Evolutionary conservation across 352 stramenopile genomes (phyloP), one percentile per base, ranked within the genome.

Genomic region (Phytopythium montanum): DNA sequence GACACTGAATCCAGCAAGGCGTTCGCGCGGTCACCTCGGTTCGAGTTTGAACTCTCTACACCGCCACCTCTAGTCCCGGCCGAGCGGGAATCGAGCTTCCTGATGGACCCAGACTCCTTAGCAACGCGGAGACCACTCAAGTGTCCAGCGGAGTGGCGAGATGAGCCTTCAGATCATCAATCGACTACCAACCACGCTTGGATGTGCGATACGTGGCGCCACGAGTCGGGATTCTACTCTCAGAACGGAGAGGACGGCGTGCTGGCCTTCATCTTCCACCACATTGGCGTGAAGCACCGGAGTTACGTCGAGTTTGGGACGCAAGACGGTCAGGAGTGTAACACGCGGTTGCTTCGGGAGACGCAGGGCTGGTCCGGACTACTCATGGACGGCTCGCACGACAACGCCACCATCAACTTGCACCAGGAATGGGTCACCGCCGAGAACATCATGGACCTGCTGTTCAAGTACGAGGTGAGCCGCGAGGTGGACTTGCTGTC

Each of bases 241-340:
- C 82, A 88, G 41, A 92, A 92, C 44, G 82, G 82, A 13, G 80
- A 92, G 57, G 82, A 89, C 58, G 82, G 80, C 21, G 69, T 92
- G 26, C 53, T 92, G 29, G 55, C 54, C 36, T 65, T 75, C 14
- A 85, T 92, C 38, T 92, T 90, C 59, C 54, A 69, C 44, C 56
- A 81, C 46, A 67, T 90, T 38, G 73, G 72, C 25, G 70, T 58
- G 12, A 62, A 61, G 6, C 53, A 69, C 23, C 64, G 64, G 26
- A 59, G 66, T 10, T 90, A 81, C 58, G 80, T 90, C 12, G 82
- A 92, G 50, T 90, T 90, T 72, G 82, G 79, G 14, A 85, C 76
- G 0, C 74, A 88, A 55, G 60, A 74, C 54, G 76, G 68, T 2
- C 44, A 59, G 2, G 74, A 90, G 63, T 90, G 80, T 61, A 92